Evolutionary conservation across 495 filamentous ascomycete genomes (phyloP).

Genomic region (Saxispiralis lemnorum): DNA sequence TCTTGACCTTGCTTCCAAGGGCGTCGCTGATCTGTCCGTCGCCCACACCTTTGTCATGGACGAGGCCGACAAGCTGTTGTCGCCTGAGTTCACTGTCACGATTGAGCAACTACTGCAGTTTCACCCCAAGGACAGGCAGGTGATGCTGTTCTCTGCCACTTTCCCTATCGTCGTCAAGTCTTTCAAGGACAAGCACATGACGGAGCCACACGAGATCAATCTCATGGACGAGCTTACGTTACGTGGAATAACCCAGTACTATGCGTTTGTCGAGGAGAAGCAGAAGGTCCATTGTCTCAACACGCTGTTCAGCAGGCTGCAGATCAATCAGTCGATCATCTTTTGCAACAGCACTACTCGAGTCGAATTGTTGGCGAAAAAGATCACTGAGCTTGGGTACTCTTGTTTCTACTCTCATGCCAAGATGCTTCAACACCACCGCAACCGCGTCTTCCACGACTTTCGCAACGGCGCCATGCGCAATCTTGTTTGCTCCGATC

Average conservation of each 20-base stretch:
- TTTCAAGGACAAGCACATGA: slow-evolving; percentile 98
- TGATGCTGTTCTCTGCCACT: slow-evolving; percentile 97
- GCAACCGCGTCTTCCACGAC: slow-evolving; percentile 97
- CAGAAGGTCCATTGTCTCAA: slow-evolving; percentile 98
- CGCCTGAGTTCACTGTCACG: slow-evolving; percentile 87
- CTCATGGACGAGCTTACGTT: slow-evolving; percentile 98
- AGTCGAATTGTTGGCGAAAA: slow-evolving; percentile 93
- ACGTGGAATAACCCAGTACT: slow-evolving; percentile 95
- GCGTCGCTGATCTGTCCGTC: slow-evolving; percentile 86
- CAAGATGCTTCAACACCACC: slow-evolving; percentile 91
- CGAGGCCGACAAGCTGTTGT: slow-evolving; percentile 92
- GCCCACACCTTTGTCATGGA: slow-evolving; percentile 98
- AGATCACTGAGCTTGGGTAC: slow-evolving; percentile 96
- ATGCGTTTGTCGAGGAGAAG: slow-evolving; percentile 97
- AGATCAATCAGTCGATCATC: slow-evolving; percentile 99
- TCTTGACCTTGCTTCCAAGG: slow-evolving; percentile 83
- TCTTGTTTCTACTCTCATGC: slow-evolving; percentile 99
- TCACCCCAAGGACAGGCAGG: slow-evolving; percentile 87
- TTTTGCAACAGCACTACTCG: slow-evolving; percentile 99
- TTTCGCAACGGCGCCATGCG: slow-evolving; percentile 95
- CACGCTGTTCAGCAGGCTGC: slow-evolving; percentile 93
- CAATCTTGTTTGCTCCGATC: slow-evolving; percentile 93
- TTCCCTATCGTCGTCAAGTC: slow-evolving; percentile 91
- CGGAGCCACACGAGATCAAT: slow-evolving; percentile 91
- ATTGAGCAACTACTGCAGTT: slow-evolving; percentile 89